Evolutionary conservation across 108 stramenopile genomes (phyloP), one percentile per base, ranked within the genome.

Genomic region (Fragilariopsis cylindrus): DNA sequence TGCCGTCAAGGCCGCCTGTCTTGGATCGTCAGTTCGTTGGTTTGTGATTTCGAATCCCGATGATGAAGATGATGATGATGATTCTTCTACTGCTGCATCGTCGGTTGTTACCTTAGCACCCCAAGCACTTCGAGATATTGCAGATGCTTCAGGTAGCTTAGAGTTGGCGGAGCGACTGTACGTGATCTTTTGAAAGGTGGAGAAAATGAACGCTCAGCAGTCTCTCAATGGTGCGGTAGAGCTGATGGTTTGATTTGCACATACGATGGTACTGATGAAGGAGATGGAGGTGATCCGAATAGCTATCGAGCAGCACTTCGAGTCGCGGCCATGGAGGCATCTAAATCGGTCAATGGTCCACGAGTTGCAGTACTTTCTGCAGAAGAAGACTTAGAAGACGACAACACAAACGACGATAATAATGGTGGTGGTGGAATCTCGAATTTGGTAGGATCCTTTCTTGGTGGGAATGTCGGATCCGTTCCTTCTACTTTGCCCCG

Each of bases 151-250:
- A 1, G 92, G 89, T 30, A 81, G 72, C 3, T 50, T 92, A 7
- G 87, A 89, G 73, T 53, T 92, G 18, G 89, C 89, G 86, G 87
- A 52, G 78, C 89, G 4, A 72, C 73, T 56, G 77, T 82, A n/a
- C 73, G 81, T 39, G 75, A 67, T 70, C 73, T 93, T 7, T 65
- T 79, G 21, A 45, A 56, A 3, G 76, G 69, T 16, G 66, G 65
- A 1, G 85, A 84, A 39, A 79, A 84, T 16, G 73, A 84, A 42
- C 8, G 82, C 1, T 53, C 71, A 44, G 89, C 88, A 45, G 75
- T 90, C 30, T 71, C 81, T 41, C 55, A 60, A 41, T 92, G 92
- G 92, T 89, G 89, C 62, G 65, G 78, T 3, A 54, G 68, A 5
- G 80, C 86, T 7, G 69, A 80, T 44, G 76, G 81, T 5, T 50